Evolutionary conservation across 345 rosid genomes (phyloP), one percentile per base, ranked within the genome.

Genomic region (Populus alba): DNA sequence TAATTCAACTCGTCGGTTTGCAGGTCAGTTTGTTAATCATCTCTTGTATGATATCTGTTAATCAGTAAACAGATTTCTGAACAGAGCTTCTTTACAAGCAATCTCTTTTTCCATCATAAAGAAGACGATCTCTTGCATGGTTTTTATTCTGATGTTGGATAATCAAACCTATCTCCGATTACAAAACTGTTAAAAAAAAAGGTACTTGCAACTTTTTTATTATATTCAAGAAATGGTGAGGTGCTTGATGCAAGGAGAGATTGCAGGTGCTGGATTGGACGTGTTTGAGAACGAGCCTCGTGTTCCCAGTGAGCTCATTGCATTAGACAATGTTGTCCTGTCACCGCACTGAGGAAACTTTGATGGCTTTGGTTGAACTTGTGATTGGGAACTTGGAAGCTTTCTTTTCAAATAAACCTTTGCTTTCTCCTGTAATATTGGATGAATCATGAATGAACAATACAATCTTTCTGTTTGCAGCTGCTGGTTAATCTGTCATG

Each of bases 241-340:
- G n/a, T 55, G 23, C 27, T 68, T 74, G 62, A n/a, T 74, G 51
- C 61, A 74, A 68, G 78, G 78, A 33, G 72, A 72, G 78, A 73
- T 79, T 31, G 82, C 69, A 31, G 82, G 72, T 43, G 71, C 75
- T 37, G 79, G 82, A 15, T 63, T 79, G 70, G 82, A 74, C 61
- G 78, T 74, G 63, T 79, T 79, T 45, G 82, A 79, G 71, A 47
- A 80, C 37, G 82, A 75, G 75, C 78, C 79, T 35, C 12, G 23
- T 33, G 82, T 80, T 33, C 78, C 78, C 4, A 35, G 37, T 17
- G 71, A 57, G 51, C 75, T 80, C 12, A 12, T 43, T 18, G 33
- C n/a, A 65, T n/a, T 75, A 51, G 75, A 75, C 22, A 75, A 80
- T 35, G 91, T 65, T 27, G 61, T 65, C 49, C 61, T 75, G 17